A percentile compares a stretch with the other conserved stretches of the same genome.
Evolutionary conservation across 2,329 filamentous ascomycete species (phyloP).

Genomic region (Raffaelea albimanens): DNA sequence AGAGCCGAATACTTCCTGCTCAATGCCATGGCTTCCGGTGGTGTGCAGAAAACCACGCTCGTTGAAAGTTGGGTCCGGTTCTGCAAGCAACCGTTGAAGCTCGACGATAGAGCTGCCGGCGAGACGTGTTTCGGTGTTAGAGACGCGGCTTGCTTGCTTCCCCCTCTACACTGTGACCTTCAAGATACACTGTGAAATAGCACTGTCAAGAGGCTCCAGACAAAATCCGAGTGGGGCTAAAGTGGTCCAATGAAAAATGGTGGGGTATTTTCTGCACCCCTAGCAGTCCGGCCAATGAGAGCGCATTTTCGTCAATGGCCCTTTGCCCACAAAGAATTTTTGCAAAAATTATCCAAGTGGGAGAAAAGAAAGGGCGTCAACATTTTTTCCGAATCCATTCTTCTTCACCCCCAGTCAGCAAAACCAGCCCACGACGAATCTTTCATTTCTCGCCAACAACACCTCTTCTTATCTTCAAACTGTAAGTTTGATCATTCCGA

Average conservation of each 20-base stretch:
- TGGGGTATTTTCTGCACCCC: too few relatives aligned
- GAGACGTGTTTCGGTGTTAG: not conserved
- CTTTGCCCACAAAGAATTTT: conserved; percentile 6
- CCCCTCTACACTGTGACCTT: not conserved
- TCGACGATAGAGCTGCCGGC: too few relatives aligned
- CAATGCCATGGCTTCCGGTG: conserved; percentile 49
- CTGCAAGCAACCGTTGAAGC: too few relatives aligned
- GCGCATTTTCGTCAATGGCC: not conserved
- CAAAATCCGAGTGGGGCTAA: too few relatives aligned
- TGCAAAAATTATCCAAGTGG: conserved; percentile 2
- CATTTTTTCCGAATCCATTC: not conserved
- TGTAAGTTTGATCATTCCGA: not conserved
- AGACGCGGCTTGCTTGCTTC: not conserved
- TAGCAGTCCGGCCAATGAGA: conserved; percentile 1
- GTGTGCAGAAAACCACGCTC: too few relatives aligned
- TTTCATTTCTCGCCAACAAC: not conserved
- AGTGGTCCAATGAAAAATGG: too few relatives aligned
- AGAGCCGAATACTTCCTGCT: conserved; percentile 75
- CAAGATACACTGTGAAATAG: too few relatives aligned
- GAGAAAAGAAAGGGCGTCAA: not conserved
- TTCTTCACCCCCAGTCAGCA: conserved; percentile 2
- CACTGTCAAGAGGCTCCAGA: too few relatives aligned
- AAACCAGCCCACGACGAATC: not conserved
- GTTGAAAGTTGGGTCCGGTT: too few relatives aligned
- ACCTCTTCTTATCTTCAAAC: not conserved